Evolutionary conservation across 2,329 filamentous ascomycete genomes (phyloP).

Genomic region (Ophiostoma fasciatum): DNA sequence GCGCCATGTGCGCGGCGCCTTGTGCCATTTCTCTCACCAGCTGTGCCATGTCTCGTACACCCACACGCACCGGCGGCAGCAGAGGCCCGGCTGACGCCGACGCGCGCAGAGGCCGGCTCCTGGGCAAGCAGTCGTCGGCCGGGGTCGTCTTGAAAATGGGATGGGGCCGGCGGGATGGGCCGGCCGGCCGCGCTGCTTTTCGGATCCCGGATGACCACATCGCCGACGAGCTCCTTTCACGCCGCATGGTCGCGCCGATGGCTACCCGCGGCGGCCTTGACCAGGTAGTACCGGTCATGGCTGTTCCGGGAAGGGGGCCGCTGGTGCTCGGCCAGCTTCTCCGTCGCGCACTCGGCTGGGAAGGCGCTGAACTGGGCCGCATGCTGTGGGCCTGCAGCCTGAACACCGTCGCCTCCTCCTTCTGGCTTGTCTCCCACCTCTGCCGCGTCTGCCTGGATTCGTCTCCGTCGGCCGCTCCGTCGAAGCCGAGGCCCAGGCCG

Average conservation of each 20-base stretch:
- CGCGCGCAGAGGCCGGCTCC: no score
- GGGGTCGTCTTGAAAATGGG: no score
- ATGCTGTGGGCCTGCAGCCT: constrained; percentile 5
- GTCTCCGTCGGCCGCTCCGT: constrained; percentile 9
- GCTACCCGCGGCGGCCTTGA: constrained; percentile 9
- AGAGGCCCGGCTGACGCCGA: no score
- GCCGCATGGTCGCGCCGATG: constrained; percentile 6
- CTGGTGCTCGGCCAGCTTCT: constrained; percentile 16
- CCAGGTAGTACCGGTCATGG: constrained; percentile 12
- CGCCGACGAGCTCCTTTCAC: constrained; percentile 6
- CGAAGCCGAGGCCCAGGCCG: constrained; percentile 8
- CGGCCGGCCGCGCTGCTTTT: no score
- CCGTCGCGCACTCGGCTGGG: constrained; percentile 15
- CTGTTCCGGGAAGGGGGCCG: constrained; percentile 13
- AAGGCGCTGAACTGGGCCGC: constrained; percentile 10
- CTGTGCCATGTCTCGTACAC: no score
- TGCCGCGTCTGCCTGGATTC: not conserved
- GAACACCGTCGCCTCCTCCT: not conserved
- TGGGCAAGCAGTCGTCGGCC: no score
- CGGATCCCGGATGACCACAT: not conserved
- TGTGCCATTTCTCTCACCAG: constrained; percentile 12
- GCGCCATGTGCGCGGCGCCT: constrained; percentile 14
- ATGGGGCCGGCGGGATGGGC: no score
- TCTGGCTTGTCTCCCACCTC: not conserved
- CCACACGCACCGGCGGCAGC: no score